These are phyloP conservation scores for Malus hybrid DNA, from an alignment of 331 rosid species.

Conservation along the genomic window DNA sequence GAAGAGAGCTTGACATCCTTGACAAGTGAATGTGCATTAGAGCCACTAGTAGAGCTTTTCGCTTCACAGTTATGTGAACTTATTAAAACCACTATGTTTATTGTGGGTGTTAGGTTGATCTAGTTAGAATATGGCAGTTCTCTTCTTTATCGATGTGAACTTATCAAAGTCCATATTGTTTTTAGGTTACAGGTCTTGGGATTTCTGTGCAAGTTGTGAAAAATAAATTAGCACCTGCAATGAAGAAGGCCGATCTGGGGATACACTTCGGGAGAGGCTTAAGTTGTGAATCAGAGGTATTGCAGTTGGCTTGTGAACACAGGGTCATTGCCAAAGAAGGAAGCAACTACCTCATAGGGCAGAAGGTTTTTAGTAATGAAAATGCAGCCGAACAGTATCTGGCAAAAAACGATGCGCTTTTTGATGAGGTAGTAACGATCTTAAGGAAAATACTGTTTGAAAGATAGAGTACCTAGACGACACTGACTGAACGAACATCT, in stretches of 20 bases:
- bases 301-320: conserved; percentile 71
- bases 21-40: not conserved
- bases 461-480: not conserved
- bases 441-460: conserved; percentile 43
- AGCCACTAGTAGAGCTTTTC: not conserved
- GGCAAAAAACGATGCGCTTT: conserved; percentile 31
- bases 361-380: conserved; percentile 31
- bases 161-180: not conserved
- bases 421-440: conserved; percentile 38
- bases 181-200: conserved; percentile 61
- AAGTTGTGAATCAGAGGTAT: conserved; percentile 58
- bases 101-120: not conserved
- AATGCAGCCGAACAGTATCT: conserved; percentile 44
- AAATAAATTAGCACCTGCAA: conserved; percentile 70
- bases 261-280: conserved; percentile 75
- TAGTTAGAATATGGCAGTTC: not conserved
- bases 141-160: too few relatives aligned
- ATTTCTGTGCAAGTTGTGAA: conserved; percentile 59
- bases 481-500: conserved; percentile 1
- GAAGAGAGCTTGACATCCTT: not conserved
- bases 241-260: conserved; percentile 55
- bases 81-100: not conserved
- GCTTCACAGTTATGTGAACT: not conserved
- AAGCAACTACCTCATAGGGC: conserved; percentile 44
- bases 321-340: conserved; percentile 49